Evolutionary conservation across 2,329 filamentous ascomycete genomes (phyloP).

Genomic region (Helicocarpus griseus): DNA sequence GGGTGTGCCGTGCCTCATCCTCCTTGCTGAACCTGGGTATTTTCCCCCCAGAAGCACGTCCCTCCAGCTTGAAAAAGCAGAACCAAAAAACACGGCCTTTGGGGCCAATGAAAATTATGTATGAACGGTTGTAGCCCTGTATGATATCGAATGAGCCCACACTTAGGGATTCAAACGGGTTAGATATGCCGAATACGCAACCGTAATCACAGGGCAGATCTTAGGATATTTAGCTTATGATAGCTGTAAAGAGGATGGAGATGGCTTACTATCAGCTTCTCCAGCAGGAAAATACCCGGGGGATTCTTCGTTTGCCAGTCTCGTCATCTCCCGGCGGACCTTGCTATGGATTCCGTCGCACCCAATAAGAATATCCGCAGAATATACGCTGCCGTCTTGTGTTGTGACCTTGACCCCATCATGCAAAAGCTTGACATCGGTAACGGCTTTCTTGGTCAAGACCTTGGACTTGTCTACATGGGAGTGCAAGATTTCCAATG

Average conservation of each 20-base stretch:
- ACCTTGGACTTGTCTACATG: slow-evolving; percentile 22
- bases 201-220: slow-evolving; percentile 14
- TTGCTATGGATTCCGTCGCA: slow-evolving; percentile 37
- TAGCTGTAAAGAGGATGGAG: background rate
- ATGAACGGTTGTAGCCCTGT: background rate
- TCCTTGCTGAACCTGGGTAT: background rate
- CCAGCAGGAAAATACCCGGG: slow-evolving; percentile 6
- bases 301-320: slow-evolving; percentile 10
- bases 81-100: background rate
- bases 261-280: background rate
- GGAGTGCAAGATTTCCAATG: slow-evolving; percentile 26
- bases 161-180: slow-evolving; percentile 19
- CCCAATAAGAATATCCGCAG: slow-evolving; percentile 31
- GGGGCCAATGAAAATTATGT: background rate
- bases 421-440: background rate
- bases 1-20: background rate
- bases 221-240: slow-evolving; percentile 1
- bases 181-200: slow-evolving; percentile 16
- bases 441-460: slow-evolving; percentile 18
- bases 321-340: slow-evolving; percentile 26
- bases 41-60: background rate
- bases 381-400: slow-evolving; percentile 24
- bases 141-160: background rate
- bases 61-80: background rate
- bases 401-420: slow-evolving; percentile 22